These are phyloP conservation scores for Dillenia turbinata DNA, from an alignment of 164 flowering plant species.

Conservation along the genomic window DNA sequence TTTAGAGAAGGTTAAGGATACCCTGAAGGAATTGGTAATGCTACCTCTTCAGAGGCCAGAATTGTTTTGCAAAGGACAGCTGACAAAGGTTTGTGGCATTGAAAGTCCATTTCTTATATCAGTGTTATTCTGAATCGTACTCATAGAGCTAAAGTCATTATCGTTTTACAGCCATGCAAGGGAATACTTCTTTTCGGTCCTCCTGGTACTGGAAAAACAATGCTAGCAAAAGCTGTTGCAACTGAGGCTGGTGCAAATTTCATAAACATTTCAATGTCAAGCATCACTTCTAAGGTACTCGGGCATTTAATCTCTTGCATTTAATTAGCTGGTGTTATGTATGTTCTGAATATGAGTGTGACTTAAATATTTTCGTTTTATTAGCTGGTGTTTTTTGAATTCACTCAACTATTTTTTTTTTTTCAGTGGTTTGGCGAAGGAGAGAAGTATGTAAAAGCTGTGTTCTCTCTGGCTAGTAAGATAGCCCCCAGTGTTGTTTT, in stretches of 20 bases:
- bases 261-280: conserved; percentile 78
- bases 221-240: conserved; percentile 90
- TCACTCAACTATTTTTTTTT: conserved; percentile 9
- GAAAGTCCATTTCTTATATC: no score
- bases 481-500: conserved; percentile 78
- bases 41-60: conserved; percentile 82
- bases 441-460: conserved; percentile 79
- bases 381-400: background rate
- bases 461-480: conserved; percentile 68
- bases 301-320: background rate
- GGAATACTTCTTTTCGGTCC: conserved; percentile 80
- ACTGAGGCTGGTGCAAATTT: conserved; percentile 84
- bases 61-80: conserved; percentile 68
- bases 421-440: conserved; percentile 89
- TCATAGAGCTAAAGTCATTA: background rate
- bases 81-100: conserved; percentile 42
- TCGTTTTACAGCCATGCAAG: conserved; percentile 57
- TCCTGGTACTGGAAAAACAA: conserved; percentile 83
- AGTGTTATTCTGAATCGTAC: no score
- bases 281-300: conserved; percentile 71
- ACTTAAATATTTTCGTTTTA: background rate
- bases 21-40: conserved; percentile 80
- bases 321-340: background rate
- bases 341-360: no score
- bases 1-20: conserved; percentile 65